Evolutionary conservation across 345 rosid species (phyloP).

Genomic region (Jatropha curcas): DNA sequence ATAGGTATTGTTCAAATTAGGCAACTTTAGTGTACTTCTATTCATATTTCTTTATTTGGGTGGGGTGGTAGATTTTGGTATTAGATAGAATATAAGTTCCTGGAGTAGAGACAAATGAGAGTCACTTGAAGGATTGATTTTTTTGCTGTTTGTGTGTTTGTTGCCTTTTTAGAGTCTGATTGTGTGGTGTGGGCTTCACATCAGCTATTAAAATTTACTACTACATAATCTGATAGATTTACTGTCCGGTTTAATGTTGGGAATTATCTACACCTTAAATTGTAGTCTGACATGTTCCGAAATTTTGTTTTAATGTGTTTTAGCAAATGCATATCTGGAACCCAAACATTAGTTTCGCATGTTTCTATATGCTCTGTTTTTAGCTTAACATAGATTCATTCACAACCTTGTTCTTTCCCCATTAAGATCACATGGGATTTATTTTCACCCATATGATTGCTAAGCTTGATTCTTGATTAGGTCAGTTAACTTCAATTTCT

Average conservation of each 20-base stretch:
- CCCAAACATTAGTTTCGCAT: background rate
- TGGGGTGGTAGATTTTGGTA: background rate
- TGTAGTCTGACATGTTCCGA: background rate
- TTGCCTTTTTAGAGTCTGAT: background rate
- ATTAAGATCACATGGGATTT: background rate
- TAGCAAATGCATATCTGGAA: background rate
- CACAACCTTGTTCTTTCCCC: background rate
- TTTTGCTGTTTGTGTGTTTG: background rate
- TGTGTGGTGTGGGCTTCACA: background rate
- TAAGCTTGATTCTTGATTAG: no score
- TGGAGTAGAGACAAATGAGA: background rate
- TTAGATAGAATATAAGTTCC: background rate
- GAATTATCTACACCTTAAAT: background rate
- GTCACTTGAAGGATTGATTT: background rate
- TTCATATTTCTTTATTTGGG: background rate
- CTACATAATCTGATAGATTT: background rate
- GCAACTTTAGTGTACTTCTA: background rate
- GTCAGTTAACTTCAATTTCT: no score
- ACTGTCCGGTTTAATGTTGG: background rate
- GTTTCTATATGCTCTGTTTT: conserved; percentile 1
- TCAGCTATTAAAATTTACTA: background rate
- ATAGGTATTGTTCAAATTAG: conserved; percentile 16
- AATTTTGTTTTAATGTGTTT: background rate
- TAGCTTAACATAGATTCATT: background rate
- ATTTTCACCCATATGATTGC: no score